Percentiles rank a stretch among this genome's conserved stretches.
These are phyloP conservation scores for Fusarium sp. DNA, from an alignment of 2,329 filamentous ascomycete genomes.

Conservation along the genomic window DNA sequence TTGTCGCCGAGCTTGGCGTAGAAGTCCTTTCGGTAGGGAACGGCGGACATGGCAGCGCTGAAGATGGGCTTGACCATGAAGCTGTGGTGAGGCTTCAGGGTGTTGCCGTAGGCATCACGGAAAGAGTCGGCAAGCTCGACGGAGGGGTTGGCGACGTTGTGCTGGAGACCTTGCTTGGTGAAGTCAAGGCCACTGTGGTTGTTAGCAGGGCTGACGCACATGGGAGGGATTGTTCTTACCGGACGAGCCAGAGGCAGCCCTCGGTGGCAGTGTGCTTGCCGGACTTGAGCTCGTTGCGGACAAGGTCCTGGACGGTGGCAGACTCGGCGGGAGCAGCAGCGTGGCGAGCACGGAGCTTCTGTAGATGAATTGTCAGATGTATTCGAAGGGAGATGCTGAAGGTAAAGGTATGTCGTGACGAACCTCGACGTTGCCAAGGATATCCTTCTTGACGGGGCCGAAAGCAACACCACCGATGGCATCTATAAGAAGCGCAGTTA, in stretches of 20 bases:
- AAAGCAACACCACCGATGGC: constrained; percentile 81
- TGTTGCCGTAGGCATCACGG: constrained; percentile 84
- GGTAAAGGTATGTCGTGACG: constrained; percentile 26
- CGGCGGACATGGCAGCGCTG: constrained; percentile 91
- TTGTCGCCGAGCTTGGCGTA: constrained; percentile 86
- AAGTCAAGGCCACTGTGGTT: constrained; percentile 88
- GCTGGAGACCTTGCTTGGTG: constrained; percentile 84
- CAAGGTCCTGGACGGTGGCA: constrained; percentile 86
- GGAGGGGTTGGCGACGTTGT: constrained; percentile 75
- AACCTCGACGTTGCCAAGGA: constrained; percentile 92
- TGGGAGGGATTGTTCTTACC: constrained; percentile 65
- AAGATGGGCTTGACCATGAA: constrained; percentile 94
- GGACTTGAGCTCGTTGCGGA: constrained; percentile 86
- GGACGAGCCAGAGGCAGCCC: constrained; percentile 89
- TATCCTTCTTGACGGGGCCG: constrained; percentile 89
- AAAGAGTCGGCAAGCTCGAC: constrained; percentile 90
- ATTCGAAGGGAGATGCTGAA: neutral
- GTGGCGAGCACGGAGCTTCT: constrained; percentile 93
- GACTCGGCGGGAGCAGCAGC: constrained; percentile 82
- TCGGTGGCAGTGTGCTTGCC: constrained; percentile 92
- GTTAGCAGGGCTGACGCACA: neutral
- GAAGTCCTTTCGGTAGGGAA: constrained; percentile 93
- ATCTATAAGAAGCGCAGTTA: constrained; percentile 59
- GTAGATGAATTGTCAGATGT: constrained; percentile 37
- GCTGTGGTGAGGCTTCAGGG: constrained; percentile 91